A percentile compares a stretch with the other conserved stretches of the same genome.
phyloP scores from a whole-genome alignment of 495 filamentous ascomycete genomes.

The Emericellopsis terricola region DNA sequence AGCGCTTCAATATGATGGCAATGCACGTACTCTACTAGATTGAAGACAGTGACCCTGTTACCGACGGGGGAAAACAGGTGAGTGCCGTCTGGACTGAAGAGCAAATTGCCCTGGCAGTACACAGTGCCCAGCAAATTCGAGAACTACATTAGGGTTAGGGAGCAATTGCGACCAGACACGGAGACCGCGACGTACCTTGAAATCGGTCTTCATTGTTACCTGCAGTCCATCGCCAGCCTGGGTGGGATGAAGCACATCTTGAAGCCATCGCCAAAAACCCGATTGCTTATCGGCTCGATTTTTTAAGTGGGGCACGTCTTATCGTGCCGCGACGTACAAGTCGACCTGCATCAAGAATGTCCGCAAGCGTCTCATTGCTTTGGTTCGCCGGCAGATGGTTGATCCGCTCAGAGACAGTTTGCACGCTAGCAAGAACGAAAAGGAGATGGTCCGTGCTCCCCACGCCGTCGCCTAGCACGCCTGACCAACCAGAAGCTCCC shows the following conservation, averaged over 20 bases:
- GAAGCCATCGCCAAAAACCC: conserved; percentile 1
- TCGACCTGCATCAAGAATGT: no score
- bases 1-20: background rate
- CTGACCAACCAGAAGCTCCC: background rate
- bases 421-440: background rate
- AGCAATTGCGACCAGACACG: background rate
- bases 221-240: conserved; percentile 5
- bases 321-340: no score
- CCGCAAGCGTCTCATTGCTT: no score
- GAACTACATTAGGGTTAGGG: conserved; percentile 34
- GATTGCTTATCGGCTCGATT: conserved; percentile 4
- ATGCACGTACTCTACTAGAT: conserved; percentile 75
- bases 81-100: conserved; percentile 93
- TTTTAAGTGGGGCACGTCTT: conserved; percentile 2
- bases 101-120: conserved; percentile 88
- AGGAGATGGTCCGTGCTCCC: background rate
- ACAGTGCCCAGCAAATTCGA: conserved; percentile 93
- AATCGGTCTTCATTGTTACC: conserved; percentile 83
- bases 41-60: conserved; percentile 89
- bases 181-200: conserved; percentile 41
- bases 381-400: no score
- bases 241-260: background rate
- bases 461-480: no score
- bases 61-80: conserved; percentile 94
- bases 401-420: no score